A percentile compares a stretch with the other conserved stretches of the same genome.
phyloP scores from a whole-genome alignment of 495 filamentous ascomycete genomes.

The Xylaria venustula region DNA sequence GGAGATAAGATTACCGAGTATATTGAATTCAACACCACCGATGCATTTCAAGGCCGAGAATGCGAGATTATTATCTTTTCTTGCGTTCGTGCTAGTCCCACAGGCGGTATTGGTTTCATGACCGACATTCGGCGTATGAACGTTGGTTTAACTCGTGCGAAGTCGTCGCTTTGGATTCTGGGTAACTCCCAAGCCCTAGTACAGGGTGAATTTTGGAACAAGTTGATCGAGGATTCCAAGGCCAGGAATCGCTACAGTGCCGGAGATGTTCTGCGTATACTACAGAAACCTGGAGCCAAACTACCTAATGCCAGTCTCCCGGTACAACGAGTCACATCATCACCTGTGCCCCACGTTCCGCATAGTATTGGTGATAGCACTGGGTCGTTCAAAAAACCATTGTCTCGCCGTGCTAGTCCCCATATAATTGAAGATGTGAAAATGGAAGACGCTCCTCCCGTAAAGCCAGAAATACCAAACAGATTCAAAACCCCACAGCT shows the following conservation, averaged over 20 bases:
- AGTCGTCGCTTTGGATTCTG: conserved; percentile 91
- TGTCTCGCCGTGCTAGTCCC: not conserved
- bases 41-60: conserved; percentile 96
- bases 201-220: conserved; percentile 86
- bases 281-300: conserved; percentile 34
- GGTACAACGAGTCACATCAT: not conserved
- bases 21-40: conserved; percentile 97
- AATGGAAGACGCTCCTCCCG: conserved; percentile 27
- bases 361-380: not conserved
- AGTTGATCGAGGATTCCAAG: conserved; percentile 77
- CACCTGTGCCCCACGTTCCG: not conserved
- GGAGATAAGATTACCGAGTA: conserved; percentile 71
- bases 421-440: conserved; percentile 21
- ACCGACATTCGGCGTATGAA: conserved; percentile 99
- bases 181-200: conserved; percentile 83
- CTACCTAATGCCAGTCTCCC: conserved; percentile 16
- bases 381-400: not conserved
- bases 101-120: conserved; percentile 95
- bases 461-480: conserved; percentile 15
- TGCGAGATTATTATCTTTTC: conserved; percentile 99
- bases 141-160: conserved; percentile 93
- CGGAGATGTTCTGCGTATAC: conserved; percentile 56
- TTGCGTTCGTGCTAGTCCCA: conserved; percentile 85
- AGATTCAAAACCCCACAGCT: conserved; percentile 23
- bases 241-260: conserved; percentile 71